Percentiles rank a stretch among this genome's conserved stretches.
These are phyloP conservation scores for Neurospora africana DNA, from an alignment of 495 filamentous ascomycete species.

Conservation along the genomic window DNA sequence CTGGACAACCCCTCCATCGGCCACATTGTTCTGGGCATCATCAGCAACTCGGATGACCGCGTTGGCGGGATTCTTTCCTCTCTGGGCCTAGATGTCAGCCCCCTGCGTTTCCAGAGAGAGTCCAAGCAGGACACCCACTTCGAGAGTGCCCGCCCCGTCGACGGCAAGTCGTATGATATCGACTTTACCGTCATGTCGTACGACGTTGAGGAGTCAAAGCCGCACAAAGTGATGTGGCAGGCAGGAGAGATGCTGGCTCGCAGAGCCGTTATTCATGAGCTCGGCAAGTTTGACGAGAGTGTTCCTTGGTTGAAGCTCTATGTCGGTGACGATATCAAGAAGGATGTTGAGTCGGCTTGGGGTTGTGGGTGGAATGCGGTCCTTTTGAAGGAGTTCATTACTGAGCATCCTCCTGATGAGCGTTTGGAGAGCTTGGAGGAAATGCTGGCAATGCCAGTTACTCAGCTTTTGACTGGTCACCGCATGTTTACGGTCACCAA, in stretches of 20 bases:
- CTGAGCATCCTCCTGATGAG: not conserved
- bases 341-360: slow-evolving; percentile 52
- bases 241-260: slow-evolving; percentile 41
- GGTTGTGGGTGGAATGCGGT: slow-evolving; percentile 55
- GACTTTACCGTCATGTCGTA: slow-evolving; percentile 64
- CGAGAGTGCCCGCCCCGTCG: not conserved
- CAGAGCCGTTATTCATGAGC: not conserved
- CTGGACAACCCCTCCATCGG: slow-evolving; percentile 8
- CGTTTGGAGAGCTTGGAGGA: not conserved
- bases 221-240: slow-evolving; percentile 50
- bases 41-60: slow-evolving; percentile 72
- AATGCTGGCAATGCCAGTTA: not conserved
- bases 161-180: slow-evolving; percentile 34
- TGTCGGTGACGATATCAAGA: slow-evolving; percentile 55
- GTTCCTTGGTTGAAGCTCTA: slow-evolving; percentile 44
- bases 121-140: not conserved
- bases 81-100: slow-evolving; percentile 48
- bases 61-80: slow-evolving; percentile 50
- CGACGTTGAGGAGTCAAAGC: slow-evolving; percentile 62
- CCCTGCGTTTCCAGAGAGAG: slow-evolving; percentile 6
- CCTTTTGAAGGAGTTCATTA: slow-evolving; percentile 26
- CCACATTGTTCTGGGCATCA: slow-evolving; percentile 47
- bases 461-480: not conserved
- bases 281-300: not conserved
- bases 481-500: not conserved